A percentile compares a stretch with the other conserved stretches of the same genome.
Conservation (phyloP, 306 rosid species). For the Begonia peltatifolia region DNA sequence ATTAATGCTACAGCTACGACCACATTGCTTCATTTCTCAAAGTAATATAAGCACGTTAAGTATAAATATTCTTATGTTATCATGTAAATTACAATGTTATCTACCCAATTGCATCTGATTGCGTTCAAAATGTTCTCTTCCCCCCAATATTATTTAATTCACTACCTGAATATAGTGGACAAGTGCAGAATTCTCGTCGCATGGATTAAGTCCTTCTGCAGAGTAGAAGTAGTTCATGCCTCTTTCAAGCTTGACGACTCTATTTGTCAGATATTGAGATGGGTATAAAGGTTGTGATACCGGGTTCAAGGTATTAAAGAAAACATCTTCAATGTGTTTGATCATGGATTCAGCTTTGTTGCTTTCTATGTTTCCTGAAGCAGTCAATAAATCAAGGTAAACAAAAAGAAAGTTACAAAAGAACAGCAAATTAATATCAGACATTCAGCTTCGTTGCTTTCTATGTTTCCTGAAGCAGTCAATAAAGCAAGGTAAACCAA, state of each 20-base stretch:
- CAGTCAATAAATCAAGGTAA: no score
- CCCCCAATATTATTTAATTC: background rate
- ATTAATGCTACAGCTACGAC: no score
- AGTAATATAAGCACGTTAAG: no score
- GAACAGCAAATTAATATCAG: no score
- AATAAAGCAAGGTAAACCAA: conserved; percentile 8
- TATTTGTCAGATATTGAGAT: conserved; percentile 64
- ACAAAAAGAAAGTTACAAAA: no score
- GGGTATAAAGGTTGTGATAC: conserved; percentile 57
- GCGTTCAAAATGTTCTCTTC: no score
- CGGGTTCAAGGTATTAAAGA: conserved; percentile 48
- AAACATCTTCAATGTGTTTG: conserved; percentile 43
- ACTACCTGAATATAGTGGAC: conserved; percentile 75
- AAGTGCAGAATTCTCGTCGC: conserved; percentile 79
- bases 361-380: conserved; percentile 68
- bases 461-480: no score
- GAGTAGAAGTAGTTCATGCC: conserved; percentile 57
- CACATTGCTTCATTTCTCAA: no score
- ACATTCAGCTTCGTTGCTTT: no score
- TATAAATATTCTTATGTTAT: no score
- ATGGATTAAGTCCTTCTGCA: conserved; percentile 71
- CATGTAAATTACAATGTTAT: no score
- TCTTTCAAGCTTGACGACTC: conserved; percentile 68
- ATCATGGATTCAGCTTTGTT: conserved; percentile 60
- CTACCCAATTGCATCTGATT: no score